phyloP scores from a whole-genome alignment of 1,139 yeast species.

The Diutina siamensis region DNA sequence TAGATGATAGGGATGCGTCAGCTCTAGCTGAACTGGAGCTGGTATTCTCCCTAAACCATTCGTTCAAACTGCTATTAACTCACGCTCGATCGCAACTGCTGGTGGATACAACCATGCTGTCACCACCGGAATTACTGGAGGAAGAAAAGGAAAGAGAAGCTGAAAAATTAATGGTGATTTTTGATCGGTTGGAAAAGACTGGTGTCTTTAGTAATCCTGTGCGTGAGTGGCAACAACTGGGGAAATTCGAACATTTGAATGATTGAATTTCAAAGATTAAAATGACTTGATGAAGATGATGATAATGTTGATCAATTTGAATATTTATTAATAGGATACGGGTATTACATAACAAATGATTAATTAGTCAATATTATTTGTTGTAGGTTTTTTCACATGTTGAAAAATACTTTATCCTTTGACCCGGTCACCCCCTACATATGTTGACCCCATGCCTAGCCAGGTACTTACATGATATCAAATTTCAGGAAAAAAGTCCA shows the following conservation, averaged over 20 bases:
- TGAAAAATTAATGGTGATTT: conserved; percentile 36
- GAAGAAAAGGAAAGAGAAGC: conserved; percentile 46
- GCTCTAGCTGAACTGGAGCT: neutral
- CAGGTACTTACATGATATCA: no score
- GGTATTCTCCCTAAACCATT: neutral
- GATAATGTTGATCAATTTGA: no score
- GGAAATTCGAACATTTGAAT: conserved; percentile 8
- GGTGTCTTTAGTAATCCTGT: conserved; percentile 37
- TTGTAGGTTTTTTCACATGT: no score
- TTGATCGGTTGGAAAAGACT: conserved; percentile 36
- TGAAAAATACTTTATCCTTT: no score
- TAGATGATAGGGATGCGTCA: neutral
- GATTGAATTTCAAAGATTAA: no score
- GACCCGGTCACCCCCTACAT: no score
- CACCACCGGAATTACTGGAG: conserved; percentile 20
- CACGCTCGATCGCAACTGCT: conserved; percentile 2
- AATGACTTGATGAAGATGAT: no score
- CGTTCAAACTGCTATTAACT: conserved; percentile 1
- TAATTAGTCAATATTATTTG: no score
- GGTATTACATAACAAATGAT: no score
- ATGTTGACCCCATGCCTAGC: no score
- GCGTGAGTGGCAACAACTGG: conserved; percentile 24
- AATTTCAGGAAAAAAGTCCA: no score
- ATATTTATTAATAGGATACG: no score
- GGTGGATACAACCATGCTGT: neutral